Percentiles rank a stretch among this genome's conserved stretches.
phyloP scores from a whole-genome alignment of 495 filamentous ascomycete genomes.

The Penicillium manginii region DNA sequence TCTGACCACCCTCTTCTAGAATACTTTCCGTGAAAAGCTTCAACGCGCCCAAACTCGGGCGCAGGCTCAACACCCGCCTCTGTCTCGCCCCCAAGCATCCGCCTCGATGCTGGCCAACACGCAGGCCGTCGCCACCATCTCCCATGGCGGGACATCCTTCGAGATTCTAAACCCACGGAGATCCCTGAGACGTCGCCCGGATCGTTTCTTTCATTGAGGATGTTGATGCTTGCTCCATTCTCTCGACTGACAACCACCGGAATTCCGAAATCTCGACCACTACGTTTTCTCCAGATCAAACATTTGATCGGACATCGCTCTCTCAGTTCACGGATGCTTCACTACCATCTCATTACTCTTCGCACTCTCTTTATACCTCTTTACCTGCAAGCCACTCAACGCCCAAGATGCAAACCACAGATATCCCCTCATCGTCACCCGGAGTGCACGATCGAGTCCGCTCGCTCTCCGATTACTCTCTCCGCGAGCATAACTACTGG shows the following conservation, averaged over 20 bases:
- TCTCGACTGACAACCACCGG: constrained; percentile 27
- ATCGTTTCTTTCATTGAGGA: constrained; percentile 51
- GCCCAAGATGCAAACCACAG: constrained; percentile 21
- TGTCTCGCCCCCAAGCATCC: constrained; percentile 28
- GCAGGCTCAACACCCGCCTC: constrained; percentile 20
- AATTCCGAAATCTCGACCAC: constrained; percentile 30
- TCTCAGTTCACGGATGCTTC: constrained; percentile 37
- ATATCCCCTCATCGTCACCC: constrained; percentile 28
- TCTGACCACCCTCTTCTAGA: constrained; percentile 29
- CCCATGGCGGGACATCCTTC: constrained; percentile 47
- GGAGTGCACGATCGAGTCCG: constrained; percentile 25
- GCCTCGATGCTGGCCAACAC: constrained; percentile 37
- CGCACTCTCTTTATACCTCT: constrained; percentile 26
- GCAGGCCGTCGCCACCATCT: constrained; percentile 37
- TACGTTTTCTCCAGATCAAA: constrained; percentile 22
- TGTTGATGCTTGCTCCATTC: constrained; percentile 32
- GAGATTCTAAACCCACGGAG: constrained; percentile 52
- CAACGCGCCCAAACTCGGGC: constrained; percentile 27
- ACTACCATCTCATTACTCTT: constrained; percentile 31
- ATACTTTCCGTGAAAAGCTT: constrained; percentile 47
- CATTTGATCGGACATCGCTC: constrained; percentile 27
- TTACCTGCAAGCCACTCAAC: constrained; percentile 15
- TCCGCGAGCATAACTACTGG: constrained; percentile 25
- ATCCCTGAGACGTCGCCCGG: constrained; percentile 42
- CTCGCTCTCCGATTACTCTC: constrained; percentile 30